These are phyloP conservation scores for Lepidium didymum DNA, from an alignment of 345 rosid genomes.

Conservation along the genomic window DNA sequence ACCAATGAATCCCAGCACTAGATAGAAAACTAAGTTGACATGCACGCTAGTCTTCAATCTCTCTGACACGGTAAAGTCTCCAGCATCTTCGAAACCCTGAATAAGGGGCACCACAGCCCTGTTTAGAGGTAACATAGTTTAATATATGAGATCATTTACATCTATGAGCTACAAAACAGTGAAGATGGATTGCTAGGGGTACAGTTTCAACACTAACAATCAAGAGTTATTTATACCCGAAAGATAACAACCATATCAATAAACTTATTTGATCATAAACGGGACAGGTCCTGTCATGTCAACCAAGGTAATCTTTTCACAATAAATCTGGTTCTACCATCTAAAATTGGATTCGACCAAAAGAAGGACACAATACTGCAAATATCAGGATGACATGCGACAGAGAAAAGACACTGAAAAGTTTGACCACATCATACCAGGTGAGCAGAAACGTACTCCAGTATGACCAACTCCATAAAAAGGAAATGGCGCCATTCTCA, in stretches of 20 bases:
- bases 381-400: background rate
- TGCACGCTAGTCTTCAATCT: conserved; percentile 87
- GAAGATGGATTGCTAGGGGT: background rate
- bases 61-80: conserved; percentile 86
- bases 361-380: background rate
- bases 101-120: conserved; percentile 99
- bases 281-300: background rate
- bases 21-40: conserved; percentile 86
- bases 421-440: conserved; percentile 46
- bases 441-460: conserved; percentile 99
- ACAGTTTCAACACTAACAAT: background rate
- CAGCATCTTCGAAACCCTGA: conserved; percentile 99
- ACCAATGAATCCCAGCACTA: conserved; percentile 80
- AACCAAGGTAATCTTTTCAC: background rate
- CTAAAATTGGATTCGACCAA: background rate
- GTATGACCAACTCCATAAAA: conserved; percentile 98
- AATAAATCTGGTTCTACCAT: background rate
- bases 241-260: background rate
- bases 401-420: background rate
- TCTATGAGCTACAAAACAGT: conserved; percentile 21
- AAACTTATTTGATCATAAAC: background rate
- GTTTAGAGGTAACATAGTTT: conserved; percentile 56
- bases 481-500: conserved; percentile 56
- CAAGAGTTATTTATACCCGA: background rate
- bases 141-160: conserved; percentile 37